Conservation (phyloP, 139 green algal genomes). For the Auxenochlorella pyrenoidosa region DNA sequence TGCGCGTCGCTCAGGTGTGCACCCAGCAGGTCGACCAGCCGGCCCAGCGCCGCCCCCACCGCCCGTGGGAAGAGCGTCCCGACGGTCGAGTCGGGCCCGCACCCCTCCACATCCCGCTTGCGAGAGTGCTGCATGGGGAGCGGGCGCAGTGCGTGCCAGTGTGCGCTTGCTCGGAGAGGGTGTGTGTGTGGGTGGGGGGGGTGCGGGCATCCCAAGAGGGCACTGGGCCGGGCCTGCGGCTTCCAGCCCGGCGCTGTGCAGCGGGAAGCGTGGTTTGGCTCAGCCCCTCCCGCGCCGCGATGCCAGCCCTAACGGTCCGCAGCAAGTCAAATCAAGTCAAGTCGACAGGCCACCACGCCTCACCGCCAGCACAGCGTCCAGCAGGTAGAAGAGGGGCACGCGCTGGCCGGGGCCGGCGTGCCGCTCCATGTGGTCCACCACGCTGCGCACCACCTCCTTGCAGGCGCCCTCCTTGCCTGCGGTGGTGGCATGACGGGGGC, state of each 20-base stretch:
- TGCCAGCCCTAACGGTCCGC: no score
- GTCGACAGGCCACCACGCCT: no score
- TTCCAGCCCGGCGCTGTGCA: no score
- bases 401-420: not conserved
- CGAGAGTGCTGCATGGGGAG: not conserved
- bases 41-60: slow-evolving; percentile 21
- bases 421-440: slow-evolving; percentile 24
- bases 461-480: slow-evolving; percentile 24
- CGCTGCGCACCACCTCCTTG: slow-evolving; percentile 22
- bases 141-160: not conserved
- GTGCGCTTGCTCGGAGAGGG: no score
- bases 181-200: not conserved
- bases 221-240: no score
- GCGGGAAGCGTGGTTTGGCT: no score
- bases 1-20: not conserved
- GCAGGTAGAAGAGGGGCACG: slow-evolving; percentile 27
- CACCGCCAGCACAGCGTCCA: slow-evolving; percentile 33
- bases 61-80: slow-evolving; percentile 3
- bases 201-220: not conserved
- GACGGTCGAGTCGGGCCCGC: not conserved
- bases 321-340: no score
- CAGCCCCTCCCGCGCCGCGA: no score
- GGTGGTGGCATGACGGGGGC: not conserved
- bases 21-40: slow-evolving; percentile 28
- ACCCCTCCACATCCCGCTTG: not conserved